phyloP scores from a whole-genome alignment of 2,329 filamentous ascomycete species.

The Metarhizium sp. region DNA sequence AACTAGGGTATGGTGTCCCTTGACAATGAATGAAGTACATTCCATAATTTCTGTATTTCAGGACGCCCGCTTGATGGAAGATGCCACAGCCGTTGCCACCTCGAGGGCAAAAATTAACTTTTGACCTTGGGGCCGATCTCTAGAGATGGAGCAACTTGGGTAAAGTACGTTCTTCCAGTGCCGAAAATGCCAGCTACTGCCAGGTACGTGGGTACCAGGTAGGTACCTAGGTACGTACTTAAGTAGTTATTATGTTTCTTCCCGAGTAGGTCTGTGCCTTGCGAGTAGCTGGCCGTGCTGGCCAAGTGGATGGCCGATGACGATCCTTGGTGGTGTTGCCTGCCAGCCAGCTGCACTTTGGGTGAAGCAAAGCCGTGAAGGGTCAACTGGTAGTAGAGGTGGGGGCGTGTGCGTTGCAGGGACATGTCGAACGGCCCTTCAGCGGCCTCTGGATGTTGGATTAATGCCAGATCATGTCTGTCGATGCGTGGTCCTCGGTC shows the following conservation, averaged over 20 bases:
- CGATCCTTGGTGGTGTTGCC: not conserved
- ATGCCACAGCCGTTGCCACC: not conserved
- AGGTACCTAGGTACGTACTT: too few relatives aligned
- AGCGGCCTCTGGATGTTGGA: not conserved
- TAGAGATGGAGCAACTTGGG: not conserved
- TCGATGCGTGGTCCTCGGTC: not conserved
- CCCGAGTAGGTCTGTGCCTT: too few relatives aligned
- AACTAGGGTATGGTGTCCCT: not conserved
- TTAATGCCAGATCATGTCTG: not conserved
- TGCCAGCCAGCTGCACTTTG: too few relatives aligned
- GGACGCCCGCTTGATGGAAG: not conserved
- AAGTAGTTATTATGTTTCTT: too few relatives aligned
- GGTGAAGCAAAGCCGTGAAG: not conserved
- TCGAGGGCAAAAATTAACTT: not conserved
- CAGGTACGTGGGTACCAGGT: too few relatives aligned
- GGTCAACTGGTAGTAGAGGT: not conserved
- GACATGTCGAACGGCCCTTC: not conserved
- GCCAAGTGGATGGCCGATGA: not conserved
- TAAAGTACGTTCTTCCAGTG: not conserved
- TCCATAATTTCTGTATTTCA: not conserved
- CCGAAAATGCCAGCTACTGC: too few relatives aligned
- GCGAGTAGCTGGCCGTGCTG: too few relatives aligned
- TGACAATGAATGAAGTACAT: not conserved
- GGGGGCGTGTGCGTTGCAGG: not conserved
- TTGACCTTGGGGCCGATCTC: not conserved